Conservation (phyloP, 2,329 filamentous ascomycete genomes). For the Graphium sp. region DNA sequence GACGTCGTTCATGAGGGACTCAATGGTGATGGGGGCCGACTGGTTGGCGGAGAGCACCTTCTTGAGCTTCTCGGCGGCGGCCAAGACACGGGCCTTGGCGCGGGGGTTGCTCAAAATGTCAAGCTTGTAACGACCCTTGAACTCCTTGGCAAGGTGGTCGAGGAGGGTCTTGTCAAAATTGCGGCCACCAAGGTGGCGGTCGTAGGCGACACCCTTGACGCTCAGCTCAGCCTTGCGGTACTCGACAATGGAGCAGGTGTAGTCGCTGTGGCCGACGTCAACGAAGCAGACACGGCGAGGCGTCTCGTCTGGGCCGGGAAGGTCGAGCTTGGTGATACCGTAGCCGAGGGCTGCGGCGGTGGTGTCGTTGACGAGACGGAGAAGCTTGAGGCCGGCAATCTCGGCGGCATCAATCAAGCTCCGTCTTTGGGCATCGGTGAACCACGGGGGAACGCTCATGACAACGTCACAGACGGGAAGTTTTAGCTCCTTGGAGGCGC, state of each 20-base stretch:
- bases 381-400: slow-evolving; percentile 80
- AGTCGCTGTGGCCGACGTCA: slow-evolving; percentile 94
- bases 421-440: slow-evolving; percentile 85
- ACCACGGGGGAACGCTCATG: slow-evolving; percentile 91
- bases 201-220: slow-evolving; percentile 82
- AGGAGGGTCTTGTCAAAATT: slow-evolving; percentile 93
- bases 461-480: slow-evolving; percentile 86
- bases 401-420: slow-evolving; percentile 81
- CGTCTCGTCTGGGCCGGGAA: slow-evolving; percentile 78
- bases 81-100: slow-evolving; percentile 70
- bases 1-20: slow-evolving; percentile 96
- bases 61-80: slow-evolving; percentile 93
- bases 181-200: slow-evolving; percentile 92
- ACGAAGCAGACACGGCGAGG: slow-evolving; percentile 80
- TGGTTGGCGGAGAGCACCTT: slow-evolving; percentile 96
- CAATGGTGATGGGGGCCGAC: slow-evolving; percentile 82
- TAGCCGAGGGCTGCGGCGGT: slow-evolving; percentile 91
- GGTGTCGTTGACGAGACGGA: slow-evolving; percentile 94
- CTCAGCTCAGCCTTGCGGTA: slow-evolving; percentile 93
- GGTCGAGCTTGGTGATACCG: slow-evolving; percentile 94
- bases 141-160: slow-evolving; percentile 88
- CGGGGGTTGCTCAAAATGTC: slow-evolving; percentile 85
- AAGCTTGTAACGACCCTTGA: slow-evolving; percentile 95
- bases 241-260: slow-evolving; percentile 85
- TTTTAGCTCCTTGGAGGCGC: slow-evolving; percentile 72